Evolutionary conservation across 495 filamentous ascomycete genomes (phyloP).

Genomic region (Xylaria venustula): DNA sequence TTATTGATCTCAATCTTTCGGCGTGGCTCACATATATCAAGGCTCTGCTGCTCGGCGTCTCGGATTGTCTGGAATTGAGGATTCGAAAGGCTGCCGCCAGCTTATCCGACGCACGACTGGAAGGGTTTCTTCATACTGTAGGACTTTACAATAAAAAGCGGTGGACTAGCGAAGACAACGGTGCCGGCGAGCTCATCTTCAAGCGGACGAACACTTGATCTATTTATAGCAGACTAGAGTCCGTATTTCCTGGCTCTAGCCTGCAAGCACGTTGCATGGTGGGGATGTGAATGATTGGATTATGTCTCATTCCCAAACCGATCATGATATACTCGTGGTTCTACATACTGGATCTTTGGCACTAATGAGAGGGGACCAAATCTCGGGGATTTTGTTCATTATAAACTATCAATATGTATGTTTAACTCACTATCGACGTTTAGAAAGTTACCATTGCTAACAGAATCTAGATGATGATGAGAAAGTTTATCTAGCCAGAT

Average conservation of each 20-base stretch:
- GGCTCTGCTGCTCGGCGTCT: conserved; percentile 1
- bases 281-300: no score
- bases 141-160: not conserved
- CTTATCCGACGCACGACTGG: not conserved
- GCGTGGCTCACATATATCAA: conserved; percentile 2
- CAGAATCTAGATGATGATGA: no score
- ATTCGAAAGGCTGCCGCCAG: conserved; percentile 5
- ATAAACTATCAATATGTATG: no score
- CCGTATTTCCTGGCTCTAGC: not conserved
- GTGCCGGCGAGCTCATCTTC: conserved; percentile 7
- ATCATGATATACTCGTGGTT: no score
- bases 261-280: no score
- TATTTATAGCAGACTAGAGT: not conserved
- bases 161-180: not conserved
- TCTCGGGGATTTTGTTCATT: no score
- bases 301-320: no score
- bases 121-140: not conserved
- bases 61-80: conserved; percentile 1
- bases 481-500: no score
- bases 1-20: conserved; percentile 9
- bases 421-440: no score
- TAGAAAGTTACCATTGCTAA: no score
- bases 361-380: no score
- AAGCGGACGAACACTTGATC: not conserved
- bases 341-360: no score